Base-by-base conservation (phyloP, 208 protist genomes). In the Phytomonas francai region DNA sequence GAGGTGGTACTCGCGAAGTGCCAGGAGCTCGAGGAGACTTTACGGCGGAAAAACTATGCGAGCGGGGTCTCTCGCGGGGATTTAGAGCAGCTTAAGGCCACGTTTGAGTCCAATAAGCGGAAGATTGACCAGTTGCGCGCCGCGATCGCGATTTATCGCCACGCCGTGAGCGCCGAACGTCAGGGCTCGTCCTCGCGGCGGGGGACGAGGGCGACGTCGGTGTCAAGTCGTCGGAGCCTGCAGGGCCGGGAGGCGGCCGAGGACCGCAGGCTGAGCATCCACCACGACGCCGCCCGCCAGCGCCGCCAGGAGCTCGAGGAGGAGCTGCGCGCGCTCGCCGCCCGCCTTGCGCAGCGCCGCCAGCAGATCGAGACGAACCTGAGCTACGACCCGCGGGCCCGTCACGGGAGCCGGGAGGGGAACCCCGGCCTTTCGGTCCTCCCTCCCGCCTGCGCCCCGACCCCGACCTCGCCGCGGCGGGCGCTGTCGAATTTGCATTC, bases 81-180 rank as follows among this genome's bases (percentile, higher is more conserved):
- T 32, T 8, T 32, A 22, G 4, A 12, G 19, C 30, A 14, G 58
- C 19, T 61, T 22, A 42, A 14, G 19, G 19, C 1, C 32, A 36
- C 32, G 9, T 32, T 61, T 66, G 77, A 29, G 59, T 49, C 56
- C 0, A 83, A 87, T 27, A 70, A 59, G 3, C 76, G 77, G 28
- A 14, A 34, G 6, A 76, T 76, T 4, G 70, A 82, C 33, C 59
- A 61, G 63, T 69, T 74, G 32, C 70, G 65, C 49, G 33, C 69
- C 0, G 78, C 76, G 39, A 87, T 89, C 63, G 64, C 62, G 8
- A 73, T 89, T 14, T 89, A 89, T 72, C 76, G 69, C 27, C 71
- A 72, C 34, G 81, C 79, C 12, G 63, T 77, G 27, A 70, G 71
- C 42, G 22, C 27, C 6, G 65, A 65, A 11, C 16, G 7, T 22